Evolutionary conservation across 208 protist genomes (phyloP), one percentile per base, ranked within the genome.

Genomic region (Novymonas esmeraldas): DNA sequence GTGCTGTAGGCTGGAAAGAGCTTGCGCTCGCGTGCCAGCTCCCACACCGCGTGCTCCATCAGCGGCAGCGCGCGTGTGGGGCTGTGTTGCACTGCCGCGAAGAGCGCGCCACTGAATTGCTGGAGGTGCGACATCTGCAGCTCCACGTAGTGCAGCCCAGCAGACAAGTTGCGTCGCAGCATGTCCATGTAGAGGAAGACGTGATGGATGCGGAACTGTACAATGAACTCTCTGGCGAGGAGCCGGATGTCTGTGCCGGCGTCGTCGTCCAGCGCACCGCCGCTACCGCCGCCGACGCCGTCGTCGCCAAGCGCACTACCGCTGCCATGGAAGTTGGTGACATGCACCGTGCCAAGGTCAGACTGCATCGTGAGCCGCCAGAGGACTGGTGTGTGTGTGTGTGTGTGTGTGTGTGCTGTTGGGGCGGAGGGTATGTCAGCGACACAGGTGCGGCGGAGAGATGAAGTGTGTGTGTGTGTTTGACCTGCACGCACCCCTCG

Each of bases 141-240:
- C 71, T 97, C 93, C 29, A 97, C 65, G 72, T 92, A 97, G 68
- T 85, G 87, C 59, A 91, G 68, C 6, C 84, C 84, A 29, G 79
- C 89, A 5, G 87, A 85, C 62, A 97, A 78, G 73, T 95, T 95
- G 57, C 73, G 46, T 34, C 88, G 89, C 41, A 97, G 79, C 85
- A 92, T 87, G 38, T 84, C 75, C 79, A 91, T 94, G 77, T 97
- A 97, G 28, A 95, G 39, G 50, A 94, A 94, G 52, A 78, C 79
- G 58, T 90, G 78, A 14, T 89, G 78, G 34, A 95, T 82, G 57
- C 84, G 84, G 65, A 91, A 95, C 31, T 84, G 81, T 26, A 73
- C 81, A 44, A 97, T 50, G 64, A 97, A 94, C 46, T 90, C 82
- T 63, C 85, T 85, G n/a, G 82, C 70, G 26, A 96, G 73, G 1